Base-by-base conservation (phyloP, 805 yeast genomes). In the Kodamaea neixiangensis region DNA sequence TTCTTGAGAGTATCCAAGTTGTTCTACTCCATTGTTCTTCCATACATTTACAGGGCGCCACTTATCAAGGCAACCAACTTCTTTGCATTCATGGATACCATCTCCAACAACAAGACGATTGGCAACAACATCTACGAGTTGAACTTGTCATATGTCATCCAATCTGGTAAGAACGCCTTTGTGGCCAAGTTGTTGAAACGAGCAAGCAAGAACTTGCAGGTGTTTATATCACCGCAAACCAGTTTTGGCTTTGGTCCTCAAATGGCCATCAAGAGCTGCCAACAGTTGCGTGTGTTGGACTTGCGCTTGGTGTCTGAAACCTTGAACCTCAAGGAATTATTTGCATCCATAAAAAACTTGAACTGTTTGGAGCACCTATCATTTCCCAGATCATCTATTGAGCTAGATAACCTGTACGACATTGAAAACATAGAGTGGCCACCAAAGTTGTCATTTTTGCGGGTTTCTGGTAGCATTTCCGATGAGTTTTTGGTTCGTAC, bases 201-300 rank as follows among this genome's bases (percentile, higher is more conserved):
- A 38, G 88, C 97, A 49, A 80, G 91, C 7, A 65, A 76, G 15
- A 78, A 76, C 35, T 71, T 94, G 45, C 80, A 83, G 55, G 72
- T 76, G 9, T 91, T 94, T 59, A 79, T 87, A 6, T 97, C 98
- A 0, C 97, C 98, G 2, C 98, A 93, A 64, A 86, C 97, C 29
- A 87, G 96, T 70, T 93, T 94, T 72, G 99, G 99, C 0, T 79
- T 84, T 46, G 87, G 96, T 1, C 97, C 98, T 1, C 70, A 93
- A 57, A 79, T 89, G n/a, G 84, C 96, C 46, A 73, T 94, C 42
- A 79, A 88, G 51, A 74, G 84, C 40, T 94, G 99, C 65, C 71
- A 71, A 18, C 75, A 78, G 22, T 70, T 93, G 50, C 75, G 75
- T 54, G 79, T 82, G 1, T 71, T 93, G 34, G 97, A 93, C 64